Conservation (phyloP, 2,329 filamentous ascomycete species). For the Aspergillus puulaauensis region DNA sequence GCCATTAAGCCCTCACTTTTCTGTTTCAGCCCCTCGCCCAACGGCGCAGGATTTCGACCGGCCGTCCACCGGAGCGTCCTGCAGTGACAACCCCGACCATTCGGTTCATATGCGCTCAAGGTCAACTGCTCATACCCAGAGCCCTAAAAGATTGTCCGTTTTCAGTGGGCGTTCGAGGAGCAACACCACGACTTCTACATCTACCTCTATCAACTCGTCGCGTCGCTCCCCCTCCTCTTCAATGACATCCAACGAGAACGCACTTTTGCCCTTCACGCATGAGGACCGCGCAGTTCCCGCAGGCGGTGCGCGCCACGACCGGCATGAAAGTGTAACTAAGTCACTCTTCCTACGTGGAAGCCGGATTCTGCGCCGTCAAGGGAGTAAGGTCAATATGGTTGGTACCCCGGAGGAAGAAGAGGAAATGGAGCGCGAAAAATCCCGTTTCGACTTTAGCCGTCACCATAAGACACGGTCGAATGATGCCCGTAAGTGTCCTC, state of each 20-base stretch:
- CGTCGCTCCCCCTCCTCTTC: constrained; percentile 47
- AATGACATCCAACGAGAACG: constrained; percentile 37
- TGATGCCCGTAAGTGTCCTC: constrained; percentile 35
- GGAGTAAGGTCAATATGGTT: constrained; percentile 47
- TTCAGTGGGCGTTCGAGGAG: constrained; percentile 42
- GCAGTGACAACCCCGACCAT: constrained; percentile 33
- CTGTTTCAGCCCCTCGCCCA: constrained; percentile 12
- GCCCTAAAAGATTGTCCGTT: constrained; percentile 41
- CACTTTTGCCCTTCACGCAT: constrained; percentile 28
- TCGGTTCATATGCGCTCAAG: constrained; percentile 35
- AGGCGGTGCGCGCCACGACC: constrained; percentile 30
- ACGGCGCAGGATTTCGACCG: constrained; percentile 26
- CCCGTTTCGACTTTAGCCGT: constrained; percentile 36
- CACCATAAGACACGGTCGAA: constrained; percentile 31
- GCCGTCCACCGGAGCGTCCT: constrained; percentile 32
- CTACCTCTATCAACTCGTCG: constrained; percentile 51
- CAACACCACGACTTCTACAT: constrained; percentile 54
- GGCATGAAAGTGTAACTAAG: constrained; percentile 38
- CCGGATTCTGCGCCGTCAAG: constrained; percentile 48
- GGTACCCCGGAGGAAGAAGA: constrained; percentile 43
- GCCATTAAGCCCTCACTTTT: constrained; percentile 14
- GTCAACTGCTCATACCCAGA: constrained; percentile 36
- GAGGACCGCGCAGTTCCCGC: constrained; percentile 33
- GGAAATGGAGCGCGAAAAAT: constrained; percentile 32
- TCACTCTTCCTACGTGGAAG: constrained; percentile 45